phyloP scores from a whole-genome alignment of 2,329 filamentous ascomycete genomes.

The Dryadomyces quercivorus region DNA sequence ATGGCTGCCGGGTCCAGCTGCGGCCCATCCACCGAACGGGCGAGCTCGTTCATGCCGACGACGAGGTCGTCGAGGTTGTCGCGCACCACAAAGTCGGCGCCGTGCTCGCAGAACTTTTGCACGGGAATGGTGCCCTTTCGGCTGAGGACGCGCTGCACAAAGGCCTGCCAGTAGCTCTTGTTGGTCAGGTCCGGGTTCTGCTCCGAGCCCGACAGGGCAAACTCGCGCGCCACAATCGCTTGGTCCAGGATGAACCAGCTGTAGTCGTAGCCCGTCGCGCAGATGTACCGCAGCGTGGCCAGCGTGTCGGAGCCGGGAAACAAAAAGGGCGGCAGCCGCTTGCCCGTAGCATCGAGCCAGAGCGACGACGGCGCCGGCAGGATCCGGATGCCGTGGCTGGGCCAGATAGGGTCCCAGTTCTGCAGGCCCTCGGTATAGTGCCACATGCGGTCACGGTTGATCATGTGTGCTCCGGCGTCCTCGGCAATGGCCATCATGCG shows the following conservation, averaged over 20 bases:
- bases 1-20: slow-evolving; percentile 31
- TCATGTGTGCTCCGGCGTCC: slow-evolving; percentile 35
- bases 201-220: slow-evolving; percentile 49
- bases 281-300: slow-evolving; percentile 45
- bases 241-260: slow-evolving; percentile 50
- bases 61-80: slow-evolving; percentile 43
- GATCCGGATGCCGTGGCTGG: slow-evolving; percentile 45
- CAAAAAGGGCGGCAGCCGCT: slow-evolving; percentile 42
- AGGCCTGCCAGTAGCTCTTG: slow-evolving; percentile 42
- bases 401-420: slow-evolving; percentile 54
- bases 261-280: slow-evolving; percentile 49
- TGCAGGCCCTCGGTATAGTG: slow-evolving; percentile 51
- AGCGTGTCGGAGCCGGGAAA: slow-evolving; percentile 47
- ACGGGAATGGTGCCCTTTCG: slow-evolving; percentile 40
- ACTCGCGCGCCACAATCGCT: slow-evolving; percentile 47
- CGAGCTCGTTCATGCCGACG: slow-evolving; percentile 45
- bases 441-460: slow-evolving; percentile 55
- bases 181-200: slow-evolving; percentile 49
- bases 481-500: slow-evolving; percentile 48
- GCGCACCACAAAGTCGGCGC: slow-evolving; percentile 47
- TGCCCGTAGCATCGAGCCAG: slow-evolving; percentile 49
- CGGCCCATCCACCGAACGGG: slow-evolving; percentile 30
- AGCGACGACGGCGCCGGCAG: slow-evolving; percentile 48
- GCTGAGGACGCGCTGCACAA: slow-evolving; percentile 36
- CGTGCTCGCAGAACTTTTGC: slow-evolving; percentile 46